A percentile compares a stretch with the other conserved stretches of the same genome.
Evolutionary conservation across 306 rosid species (phyloP).

Genomic region (Clitoria ternatea): DNA sequence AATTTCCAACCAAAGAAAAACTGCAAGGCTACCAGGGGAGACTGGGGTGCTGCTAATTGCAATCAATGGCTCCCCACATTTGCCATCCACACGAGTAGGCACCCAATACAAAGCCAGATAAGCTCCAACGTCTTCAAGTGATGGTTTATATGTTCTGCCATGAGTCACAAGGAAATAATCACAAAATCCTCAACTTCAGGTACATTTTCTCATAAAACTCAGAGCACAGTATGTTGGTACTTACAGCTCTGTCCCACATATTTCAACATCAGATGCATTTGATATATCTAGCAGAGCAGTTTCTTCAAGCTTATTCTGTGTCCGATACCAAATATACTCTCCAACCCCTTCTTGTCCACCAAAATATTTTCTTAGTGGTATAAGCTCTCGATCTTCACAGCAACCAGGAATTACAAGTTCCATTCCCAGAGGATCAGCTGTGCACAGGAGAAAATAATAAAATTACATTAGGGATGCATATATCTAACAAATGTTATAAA

Average conservation of each 20-base stretch:
- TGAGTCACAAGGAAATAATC: slow-evolving; percentile 10
- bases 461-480: neutral
- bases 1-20: slow-evolving; percentile 11
- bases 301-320: slow-evolving; percentile 59
- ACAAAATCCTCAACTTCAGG: slow-evolving; percentile 16
- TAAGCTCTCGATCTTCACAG: slow-evolving; percentile 49
- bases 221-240: slow-evolving; percentile 31
- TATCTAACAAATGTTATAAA: too few species aligned
- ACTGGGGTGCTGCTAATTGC: slow-evolving; percentile 63
- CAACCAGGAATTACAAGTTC: slow-evolving; percentile 77
- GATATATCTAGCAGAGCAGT: slow-evolving; percentile 56
- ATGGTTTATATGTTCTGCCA: slow-evolving; percentile 70
- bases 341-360: slow-evolving; percentile 96
- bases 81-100: slow-evolving; percentile 75
- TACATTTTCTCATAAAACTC: slow-evolving; percentile 22
- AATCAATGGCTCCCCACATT: slow-evolving; percentile 70
- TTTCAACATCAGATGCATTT: slow-evolving; percentile 45
- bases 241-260: slow-evolving; percentile 66
- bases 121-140: slow-evolving; percentile 74
- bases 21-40: slow-evolving; percentile 59
- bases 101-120: slow-evolving; percentile 85
- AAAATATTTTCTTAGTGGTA: slow-evolving; percentile 61
- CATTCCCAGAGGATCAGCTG: slow-evolving; percentile 83
- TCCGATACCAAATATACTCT: slow-evolving; percentile 71
- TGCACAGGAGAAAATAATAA: neutral